Evolutionary conservation across 129 eudicot species (phyloP).

Genomic region (Chrysanthemum seticuspe): DNA sequence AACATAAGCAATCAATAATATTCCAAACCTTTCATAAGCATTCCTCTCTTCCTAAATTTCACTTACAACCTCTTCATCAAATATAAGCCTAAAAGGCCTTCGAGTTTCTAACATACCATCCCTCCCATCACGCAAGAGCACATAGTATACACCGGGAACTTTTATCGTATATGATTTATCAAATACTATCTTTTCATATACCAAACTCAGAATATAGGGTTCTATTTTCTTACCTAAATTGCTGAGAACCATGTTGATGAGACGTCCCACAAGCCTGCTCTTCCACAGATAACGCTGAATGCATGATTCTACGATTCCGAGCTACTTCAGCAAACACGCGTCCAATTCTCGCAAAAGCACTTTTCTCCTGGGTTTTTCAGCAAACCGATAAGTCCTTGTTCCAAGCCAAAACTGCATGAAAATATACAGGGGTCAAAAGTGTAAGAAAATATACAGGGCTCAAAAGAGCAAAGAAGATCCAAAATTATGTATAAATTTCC

Average conservation of each 20-base stretch:
- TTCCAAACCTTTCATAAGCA: no score
- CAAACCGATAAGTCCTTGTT: conserved; percentile 43
- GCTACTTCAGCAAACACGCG: conserved; percentile 39
- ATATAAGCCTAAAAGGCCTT: no score
- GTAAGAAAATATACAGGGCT: no score
- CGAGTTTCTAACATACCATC: no score
- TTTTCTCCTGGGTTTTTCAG: conserved; percentile 29
- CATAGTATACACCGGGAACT: no score
- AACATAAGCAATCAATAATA: no score
- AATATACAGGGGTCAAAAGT: no score
- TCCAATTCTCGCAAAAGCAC: conserved; percentile 37
- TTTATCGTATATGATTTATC: background rate
- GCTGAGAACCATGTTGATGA: conserved; percentile 31
- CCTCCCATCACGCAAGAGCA: no score
- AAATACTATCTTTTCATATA: background rate
- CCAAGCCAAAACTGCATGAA: conserved; percentile 39
- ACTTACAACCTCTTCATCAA: no score
- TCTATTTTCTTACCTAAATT: conserved; percentile 38
- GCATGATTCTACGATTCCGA: conserved; percentile 28
- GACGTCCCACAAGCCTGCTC: conserved; percentile 34
- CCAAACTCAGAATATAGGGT: background rate
- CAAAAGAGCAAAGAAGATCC: background rate
- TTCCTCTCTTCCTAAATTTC: no score
- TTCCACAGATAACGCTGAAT: conserved; percentile 13
- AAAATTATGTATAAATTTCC: background rate